phyloP scores from a whole-genome alignment of 2,329 filamentous ascomycete species.

The Dryadomyces quercus-mongolicae region DNA sequence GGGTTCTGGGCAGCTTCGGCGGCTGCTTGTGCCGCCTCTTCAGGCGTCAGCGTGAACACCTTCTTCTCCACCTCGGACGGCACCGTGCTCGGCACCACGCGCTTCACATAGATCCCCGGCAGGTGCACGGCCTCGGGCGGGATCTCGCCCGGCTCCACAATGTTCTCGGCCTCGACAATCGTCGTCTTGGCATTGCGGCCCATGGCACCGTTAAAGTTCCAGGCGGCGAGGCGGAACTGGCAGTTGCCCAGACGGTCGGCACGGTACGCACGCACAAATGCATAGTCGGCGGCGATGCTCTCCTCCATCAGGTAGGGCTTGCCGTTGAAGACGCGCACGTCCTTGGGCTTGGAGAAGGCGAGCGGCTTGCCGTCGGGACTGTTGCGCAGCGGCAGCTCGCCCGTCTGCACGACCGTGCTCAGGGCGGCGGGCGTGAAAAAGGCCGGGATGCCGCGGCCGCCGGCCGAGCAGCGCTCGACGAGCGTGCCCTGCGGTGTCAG shows the following conservation, averaged over 20 bases:
- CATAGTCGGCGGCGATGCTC: constrained; percentile 80
- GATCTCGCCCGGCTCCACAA: constrained; percentile 82
- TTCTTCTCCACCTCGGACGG: constrained; percentile 45
- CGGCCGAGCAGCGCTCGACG: constrained; percentile 76
- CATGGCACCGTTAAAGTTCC: constrained; percentile 94
- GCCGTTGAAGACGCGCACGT: constrained; percentile 84
- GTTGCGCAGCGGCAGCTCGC: constrained; percentile 75
- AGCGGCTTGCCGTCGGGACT: constrained; percentile 65
- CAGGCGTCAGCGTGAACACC: constrained; percentile 55
- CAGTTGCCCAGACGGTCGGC: constrained; percentile 88
- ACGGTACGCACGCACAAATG: constrained; percentile 87
- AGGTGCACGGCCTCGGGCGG: constrained; percentile 73
- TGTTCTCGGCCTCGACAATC: constrained; percentile 86
- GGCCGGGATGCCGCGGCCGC: constrained; percentile 80
- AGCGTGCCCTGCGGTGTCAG: constrained; percentile 86
- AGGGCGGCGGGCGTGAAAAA: constrained; percentile 87
- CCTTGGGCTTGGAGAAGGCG: constrained; percentile 65
- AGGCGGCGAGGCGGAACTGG: constrained; percentile 74
- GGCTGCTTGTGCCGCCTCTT: constrained; percentile 16
- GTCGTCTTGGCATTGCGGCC: constrained; percentile 82
- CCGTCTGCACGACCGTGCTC: constrained; percentile 84
- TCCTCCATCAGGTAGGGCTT: constrained; percentile 86
- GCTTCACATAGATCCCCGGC: constrained; percentile 84
- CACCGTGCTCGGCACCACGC: constrained; percentile 66
- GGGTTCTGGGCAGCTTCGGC: constrained; percentile 25